A percentile compares a stretch with the other conserved stretches of the same genome.
Conservation (phyloP, 176 grass and related monocot genomes). For the Pharus latifolius region DNA sequence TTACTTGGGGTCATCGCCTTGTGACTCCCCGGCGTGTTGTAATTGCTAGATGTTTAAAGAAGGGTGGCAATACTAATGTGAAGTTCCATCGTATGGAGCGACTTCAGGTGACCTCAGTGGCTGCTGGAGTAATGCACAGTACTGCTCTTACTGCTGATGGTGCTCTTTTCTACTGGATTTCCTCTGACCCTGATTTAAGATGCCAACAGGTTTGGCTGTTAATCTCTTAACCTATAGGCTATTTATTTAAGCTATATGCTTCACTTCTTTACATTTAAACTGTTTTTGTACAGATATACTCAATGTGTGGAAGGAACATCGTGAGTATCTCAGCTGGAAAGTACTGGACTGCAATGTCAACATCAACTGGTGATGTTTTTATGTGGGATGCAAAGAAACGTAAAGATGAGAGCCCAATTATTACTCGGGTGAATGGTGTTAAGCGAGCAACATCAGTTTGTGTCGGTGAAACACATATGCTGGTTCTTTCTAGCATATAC, state of each 20-base stretch:
- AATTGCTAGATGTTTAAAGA: slow-evolving; percentile 75
- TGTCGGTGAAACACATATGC: slow-evolving; percentile 96
- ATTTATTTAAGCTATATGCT: slow-evolving; percentile 5
- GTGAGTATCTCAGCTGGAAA: slow-evolving; percentile 90
- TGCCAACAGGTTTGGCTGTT: slow-evolving; percentile 76
- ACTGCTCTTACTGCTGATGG: slow-evolving; percentile 84
- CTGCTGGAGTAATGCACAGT: slow-evolving; percentile 73
- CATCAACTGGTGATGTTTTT: slow-evolving; percentile 85
- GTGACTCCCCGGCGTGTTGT: slow-evolving; percentile 88
- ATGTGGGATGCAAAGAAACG: slow-evolving; percentile 96
- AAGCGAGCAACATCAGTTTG: slow-evolving; percentile 88
- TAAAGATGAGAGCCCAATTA: slow-evolving; percentile 53
- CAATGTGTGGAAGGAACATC: slow-evolving; percentile 64
- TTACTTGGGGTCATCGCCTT: slow-evolving; percentile 92
- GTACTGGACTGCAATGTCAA: slow-evolving; percentile 83
- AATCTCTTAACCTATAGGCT: slow-evolving; percentile 8
- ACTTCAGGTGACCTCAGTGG: slow-evolving; percentile 79
- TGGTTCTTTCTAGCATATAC: slow-evolving; percentile 78
- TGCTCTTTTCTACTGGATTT: slow-evolving; percentile 88
- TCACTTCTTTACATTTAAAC: background rate
- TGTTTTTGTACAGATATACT: slow-evolving; percentile 55
- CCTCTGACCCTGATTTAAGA: slow-evolving; percentile 90
- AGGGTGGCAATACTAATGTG: slow-evolving; percentile 77
- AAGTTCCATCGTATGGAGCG: slow-evolving; percentile 88
- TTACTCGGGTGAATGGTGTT: slow-evolving; percentile 75